Evolutionary conservation across 106 monocot genomes (phyloP).

Genomic region (Agapanthus africanus): DNA sequence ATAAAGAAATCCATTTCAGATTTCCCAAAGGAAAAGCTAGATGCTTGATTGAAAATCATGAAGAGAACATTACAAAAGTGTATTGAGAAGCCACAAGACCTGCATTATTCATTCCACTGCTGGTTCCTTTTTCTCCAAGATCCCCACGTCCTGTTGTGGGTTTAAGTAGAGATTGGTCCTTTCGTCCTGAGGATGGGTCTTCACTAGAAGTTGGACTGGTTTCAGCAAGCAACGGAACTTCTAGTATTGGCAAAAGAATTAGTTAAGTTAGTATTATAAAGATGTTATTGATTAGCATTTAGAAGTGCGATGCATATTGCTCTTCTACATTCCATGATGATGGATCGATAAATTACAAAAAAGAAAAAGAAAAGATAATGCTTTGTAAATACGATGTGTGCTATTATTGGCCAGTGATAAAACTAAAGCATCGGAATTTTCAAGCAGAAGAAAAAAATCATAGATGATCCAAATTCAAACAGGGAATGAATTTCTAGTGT

Average conservation of each 20-base stretch:
- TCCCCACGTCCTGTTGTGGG: background rate
- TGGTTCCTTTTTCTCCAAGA: slow-evolving; percentile 4
- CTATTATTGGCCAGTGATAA: background rate
- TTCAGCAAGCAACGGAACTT: background rate
- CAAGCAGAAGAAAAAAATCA: no score
- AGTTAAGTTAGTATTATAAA: background rate
- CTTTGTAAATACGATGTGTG: background rate
- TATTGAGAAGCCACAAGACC: slow-evolving; percentile 10
- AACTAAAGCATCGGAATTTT: background rate
- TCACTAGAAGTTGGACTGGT: background rate
- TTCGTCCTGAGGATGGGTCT: background rate
- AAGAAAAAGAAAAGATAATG: background rate
- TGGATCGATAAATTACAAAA: background rate
- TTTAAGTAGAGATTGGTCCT: background rate
- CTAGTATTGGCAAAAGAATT: background rate
- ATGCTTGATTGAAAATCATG: background rate
- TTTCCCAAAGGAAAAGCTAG: background rate
- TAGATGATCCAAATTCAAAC: background rate
- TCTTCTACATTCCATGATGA: background rate
- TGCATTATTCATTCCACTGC: background rate
- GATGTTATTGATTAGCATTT: background rate
- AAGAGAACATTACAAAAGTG: no score
- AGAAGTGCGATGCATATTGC: background rate
- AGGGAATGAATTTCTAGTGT: background rate
- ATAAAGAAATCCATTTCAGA: background rate